These are phyloP conservation scores for Aspergillus ellipticus DNA, from an alignment of 495 filamentous ascomycete genomes.

Conservation along the genomic window DNA sequence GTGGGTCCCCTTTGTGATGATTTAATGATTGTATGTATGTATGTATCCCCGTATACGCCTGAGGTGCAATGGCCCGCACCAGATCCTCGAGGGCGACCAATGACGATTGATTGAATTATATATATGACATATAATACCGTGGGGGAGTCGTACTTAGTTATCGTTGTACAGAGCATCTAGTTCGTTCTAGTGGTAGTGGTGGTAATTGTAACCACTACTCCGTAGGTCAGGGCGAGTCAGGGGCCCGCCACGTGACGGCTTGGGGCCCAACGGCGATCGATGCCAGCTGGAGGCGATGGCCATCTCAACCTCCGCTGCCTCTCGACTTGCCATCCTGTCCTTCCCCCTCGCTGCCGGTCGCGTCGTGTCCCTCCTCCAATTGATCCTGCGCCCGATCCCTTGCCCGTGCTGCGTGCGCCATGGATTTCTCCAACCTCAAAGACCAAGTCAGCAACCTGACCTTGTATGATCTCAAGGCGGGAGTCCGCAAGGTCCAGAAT, in stretches of 20 bases:
- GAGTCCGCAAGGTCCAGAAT: constrained; percentile 97
- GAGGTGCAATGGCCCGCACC: too few relatives aligned
- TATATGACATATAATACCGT: too few relatives aligned
- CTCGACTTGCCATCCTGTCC: constrained; percentile 16
- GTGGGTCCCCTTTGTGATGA: constrained; percentile 5
- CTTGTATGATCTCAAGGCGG: constrained; percentile 95
- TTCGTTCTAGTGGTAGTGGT: neutral
- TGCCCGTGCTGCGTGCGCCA: constrained; percentile 34
- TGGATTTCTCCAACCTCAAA: constrained; percentile 84
- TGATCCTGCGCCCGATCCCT: constrained; percentile 6
- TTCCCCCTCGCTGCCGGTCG: constrained; percentile 2
- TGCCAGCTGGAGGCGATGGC: constrained; percentile 32
- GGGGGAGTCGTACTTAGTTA: too few relatives aligned
- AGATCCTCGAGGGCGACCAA: neutral
- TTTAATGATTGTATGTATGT: constrained; percentile 19
- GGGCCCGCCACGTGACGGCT: constrained; percentile 37
- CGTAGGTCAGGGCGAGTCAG: constrained; percentile 17
- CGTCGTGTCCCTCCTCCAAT: constrained; percentile 13
- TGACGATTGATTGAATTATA: neutral
- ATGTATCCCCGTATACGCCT: constrained; percentile 12
- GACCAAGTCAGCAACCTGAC: constrained; percentile 91
- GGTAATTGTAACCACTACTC: neutral
- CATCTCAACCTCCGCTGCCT: constrained; percentile 11
- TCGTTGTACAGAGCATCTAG: too few relatives aligned
- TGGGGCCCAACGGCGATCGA: constrained; percentile 28